Evolutionary conservation across 306 rosid species (phyloP).

Genomic region (Mimosa pudica): DNA sequence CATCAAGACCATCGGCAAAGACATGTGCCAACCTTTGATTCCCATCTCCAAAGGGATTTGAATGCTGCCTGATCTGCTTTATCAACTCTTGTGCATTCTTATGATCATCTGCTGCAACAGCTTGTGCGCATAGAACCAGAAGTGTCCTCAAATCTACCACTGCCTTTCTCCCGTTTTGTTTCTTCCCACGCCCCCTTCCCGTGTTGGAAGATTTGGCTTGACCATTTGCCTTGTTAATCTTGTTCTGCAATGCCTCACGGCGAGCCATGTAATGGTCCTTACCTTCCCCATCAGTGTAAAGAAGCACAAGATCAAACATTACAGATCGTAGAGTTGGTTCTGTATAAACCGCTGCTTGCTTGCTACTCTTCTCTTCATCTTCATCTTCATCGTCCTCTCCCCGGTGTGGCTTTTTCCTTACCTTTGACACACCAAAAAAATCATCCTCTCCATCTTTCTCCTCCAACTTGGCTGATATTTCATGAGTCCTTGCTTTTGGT

Average conservation of each 20-base stretch:
- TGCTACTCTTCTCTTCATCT: slow-evolving; percentile 66
- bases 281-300: slow-evolving; percentile 60
- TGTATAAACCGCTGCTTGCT: slow-evolving; percentile 68
- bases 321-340: slow-evolving; percentile 68
- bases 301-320: slow-evolving; percentile 66
- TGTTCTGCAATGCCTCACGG: slow-evolving; percentile 61
- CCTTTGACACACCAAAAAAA: slow-evolving; percentile 45
- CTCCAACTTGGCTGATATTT: slow-evolving; percentile 48
- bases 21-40: slow-evolving; percentile 84
- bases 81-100: slow-evolving; percentile 69
- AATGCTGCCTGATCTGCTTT: slow-evolving; percentile 73
- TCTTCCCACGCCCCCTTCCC: slow-evolving; percentile 74
- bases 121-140: slow-evolving; percentile 79
- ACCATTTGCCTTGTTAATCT: slow-evolving; percentile 44
- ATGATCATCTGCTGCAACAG: slow-evolving; percentile 91
- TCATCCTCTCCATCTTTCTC: slow-evolving; percentile 50
- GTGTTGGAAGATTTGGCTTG: slow-evolving; percentile 48
- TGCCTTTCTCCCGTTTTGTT: slow-evolving; percentile 63
- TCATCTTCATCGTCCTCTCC: slow-evolving; percentile 52
- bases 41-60: slow-evolving; percentile 80
- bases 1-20: slow-evolving; percentile 93
- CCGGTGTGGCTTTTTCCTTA: slow-evolving; percentile 56
- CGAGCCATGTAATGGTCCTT: slow-evolving; percentile 44
- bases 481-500: slow-evolving; percentile 34
- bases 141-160: slow-evolving; percentile 92